A percentile compares a stretch with the other conserved stretches of the same genome.
These are phyloP conservation scores for Acorus calamus DNA, from an alignment of 106 monocot species.

Conservation along the genomic window DNA sequence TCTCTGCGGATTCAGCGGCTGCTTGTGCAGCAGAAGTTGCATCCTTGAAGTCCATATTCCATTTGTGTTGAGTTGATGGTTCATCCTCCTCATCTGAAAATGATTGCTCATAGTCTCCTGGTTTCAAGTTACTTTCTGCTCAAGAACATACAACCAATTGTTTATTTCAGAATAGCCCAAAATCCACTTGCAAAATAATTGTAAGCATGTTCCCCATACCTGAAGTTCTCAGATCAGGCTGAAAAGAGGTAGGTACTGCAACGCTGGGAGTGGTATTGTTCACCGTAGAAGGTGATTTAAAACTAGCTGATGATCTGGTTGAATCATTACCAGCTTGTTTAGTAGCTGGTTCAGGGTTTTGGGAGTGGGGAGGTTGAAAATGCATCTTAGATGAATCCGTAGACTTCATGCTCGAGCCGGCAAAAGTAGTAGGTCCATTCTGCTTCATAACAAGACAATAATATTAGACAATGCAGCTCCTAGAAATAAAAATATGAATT, in stretches of 20 bases:
- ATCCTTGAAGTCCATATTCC: constrained; percentile 70
- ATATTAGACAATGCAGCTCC: not conserved
- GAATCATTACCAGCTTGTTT: constrained; percentile 14
- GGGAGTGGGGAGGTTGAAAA: not conserved
- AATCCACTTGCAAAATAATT: not conserved
- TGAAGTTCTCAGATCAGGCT: constrained; percentile 10
- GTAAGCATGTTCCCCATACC: constrained; percentile 11
- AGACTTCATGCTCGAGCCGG: constrained; percentile 8
- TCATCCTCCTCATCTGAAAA: constrained; percentile 8
- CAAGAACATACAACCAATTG: not conserved
- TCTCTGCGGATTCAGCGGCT: constrained; percentile 94
- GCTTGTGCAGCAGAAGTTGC: constrained; percentile 79
- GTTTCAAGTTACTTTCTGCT: constrained; percentile 15
- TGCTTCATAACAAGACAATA: constrained; percentile 16
- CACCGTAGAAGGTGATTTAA: constrained; percentile 5
- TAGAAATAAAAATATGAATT: not conserved
- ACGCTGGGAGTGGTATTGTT: constrained; percentile 2
- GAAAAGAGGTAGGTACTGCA: constrained; percentile 3
- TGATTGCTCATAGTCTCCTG: constrained; percentile 8
- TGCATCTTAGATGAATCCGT: constrained; percentile 16
- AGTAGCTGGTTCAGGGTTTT: constrained; percentile 8
- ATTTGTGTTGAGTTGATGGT: constrained; percentile 20
- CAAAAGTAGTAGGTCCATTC: constrained; percentile 49
- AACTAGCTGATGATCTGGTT: not conserved
- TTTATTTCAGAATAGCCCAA: not conserved